Percentiles rank a stretch among this genome's conserved stretches.
Evolutionary conservation across 1,284 basidiomycete genomes (phyloP).

Genomic region (Trametes pubescens): DNA sequence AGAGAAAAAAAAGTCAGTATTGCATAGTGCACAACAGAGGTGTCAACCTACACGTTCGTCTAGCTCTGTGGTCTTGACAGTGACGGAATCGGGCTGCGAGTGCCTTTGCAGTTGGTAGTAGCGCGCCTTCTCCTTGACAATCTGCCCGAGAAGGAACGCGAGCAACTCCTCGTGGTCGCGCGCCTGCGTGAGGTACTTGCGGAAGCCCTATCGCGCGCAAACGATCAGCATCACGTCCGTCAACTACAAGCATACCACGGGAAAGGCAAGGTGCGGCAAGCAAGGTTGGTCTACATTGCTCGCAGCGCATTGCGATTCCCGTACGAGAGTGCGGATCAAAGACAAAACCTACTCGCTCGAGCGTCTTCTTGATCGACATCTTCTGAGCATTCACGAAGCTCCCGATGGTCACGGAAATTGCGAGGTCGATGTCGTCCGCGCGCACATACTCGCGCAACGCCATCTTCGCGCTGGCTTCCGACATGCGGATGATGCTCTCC

Average conservation of each 20-base stretch:
- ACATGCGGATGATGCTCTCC: constrained; percentile 99
- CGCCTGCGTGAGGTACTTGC: constrained; percentile 96
- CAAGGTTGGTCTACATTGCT: too few relatives aligned
- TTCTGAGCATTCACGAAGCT: constrained; percentile 98
- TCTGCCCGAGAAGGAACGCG: constrained; percentile 92
- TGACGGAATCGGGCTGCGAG: constrained; percentile 78
- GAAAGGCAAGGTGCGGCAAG: too few relatives aligned
- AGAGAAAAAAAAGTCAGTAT: neutral
- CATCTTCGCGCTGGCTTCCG: constrained; percentile 99
- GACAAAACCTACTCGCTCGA: constrained; percentile 80
- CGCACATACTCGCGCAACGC: constrained; percentile 96
- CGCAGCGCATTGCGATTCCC: neutral
- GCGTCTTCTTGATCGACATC: constrained; percentile 97
- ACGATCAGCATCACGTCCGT: constrained; percentile 8
- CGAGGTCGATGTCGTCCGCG: constrained; percentile 95
- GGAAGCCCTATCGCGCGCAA: constrained; percentile 74
- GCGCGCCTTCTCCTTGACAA: constrained; percentile 95
- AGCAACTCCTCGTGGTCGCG: constrained; percentile 96
- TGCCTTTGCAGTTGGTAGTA: constrained; percentile 81
- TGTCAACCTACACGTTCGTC: constrained; percentile 73
- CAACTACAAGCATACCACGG: too few relatives aligned
- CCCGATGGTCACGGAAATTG: constrained; percentile 94
- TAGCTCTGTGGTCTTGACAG: constrained; percentile 80
- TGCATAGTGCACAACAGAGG: neutral
- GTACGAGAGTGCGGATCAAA: neutral